Conservation (phyloP, 257 asterid species). For the Rubia yunnanensis region DNA sequence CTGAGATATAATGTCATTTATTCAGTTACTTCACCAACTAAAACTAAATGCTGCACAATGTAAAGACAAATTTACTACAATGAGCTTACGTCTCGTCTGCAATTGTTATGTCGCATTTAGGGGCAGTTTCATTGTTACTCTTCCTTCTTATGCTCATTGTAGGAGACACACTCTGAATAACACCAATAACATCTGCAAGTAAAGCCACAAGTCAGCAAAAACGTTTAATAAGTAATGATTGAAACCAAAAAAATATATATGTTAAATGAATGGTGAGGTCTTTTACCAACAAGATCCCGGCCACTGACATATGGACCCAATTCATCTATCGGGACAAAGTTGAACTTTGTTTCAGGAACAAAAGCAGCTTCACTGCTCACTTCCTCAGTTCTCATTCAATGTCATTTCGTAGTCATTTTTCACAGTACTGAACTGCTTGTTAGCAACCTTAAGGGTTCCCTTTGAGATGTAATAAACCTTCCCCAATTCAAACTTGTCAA, state of each 20-base stretch:
- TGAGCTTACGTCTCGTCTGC: conserved; percentile 77
- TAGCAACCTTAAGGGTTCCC: conserved; percentile 73
- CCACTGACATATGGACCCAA: conserved; percentile 80
- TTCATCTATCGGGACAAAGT: conserved; percentile 77
- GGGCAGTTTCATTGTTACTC: conserved; percentile 56
- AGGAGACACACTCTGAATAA: conserved; percentile 62
- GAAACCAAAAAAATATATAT: too few relatives aligned
- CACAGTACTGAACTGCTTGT: conserved; percentile 82
- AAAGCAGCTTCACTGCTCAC: conserved; percentile 51
- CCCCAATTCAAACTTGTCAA: conserved; percentile 79
- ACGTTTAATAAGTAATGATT: background rate
- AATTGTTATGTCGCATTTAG: conserved; percentile 86
- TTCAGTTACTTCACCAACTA: background rate
- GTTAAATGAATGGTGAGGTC: too few relatives aligned
- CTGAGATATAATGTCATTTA: conserved; percentile 25
- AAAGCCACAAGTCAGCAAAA: conserved; percentile 7
- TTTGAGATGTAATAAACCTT: conserved; percentile 89
- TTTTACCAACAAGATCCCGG: conserved; percentile 82
- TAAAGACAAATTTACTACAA: background rate
- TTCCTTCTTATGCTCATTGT: conserved; percentile 81
- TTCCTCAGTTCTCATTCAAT: conserved; percentile 72
- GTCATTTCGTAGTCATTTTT: conserved; percentile 92
- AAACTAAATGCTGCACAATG: background rate
- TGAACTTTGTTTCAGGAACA: conserved; percentile 67
- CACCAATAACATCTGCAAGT: conserved; percentile 80